A percentile compares a stretch with the other conserved stretches of the same genome.
phyloP scores from a whole-genome alignment of 306 rosid species.

The Gastrolobium villosum region DNA sequence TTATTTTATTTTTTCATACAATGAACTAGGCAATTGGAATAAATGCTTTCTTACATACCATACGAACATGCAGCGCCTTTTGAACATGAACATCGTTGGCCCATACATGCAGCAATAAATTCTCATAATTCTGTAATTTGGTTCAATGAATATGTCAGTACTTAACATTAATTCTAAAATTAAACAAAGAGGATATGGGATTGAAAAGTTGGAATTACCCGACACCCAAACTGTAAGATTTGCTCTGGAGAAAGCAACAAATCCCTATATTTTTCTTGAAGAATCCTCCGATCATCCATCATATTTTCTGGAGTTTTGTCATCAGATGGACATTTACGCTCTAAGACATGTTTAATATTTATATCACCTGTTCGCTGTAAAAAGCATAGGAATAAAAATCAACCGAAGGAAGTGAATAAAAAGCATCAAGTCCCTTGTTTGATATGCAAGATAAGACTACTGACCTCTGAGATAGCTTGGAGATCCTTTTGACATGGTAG shows the following conservation, averaged over 20 bases:
- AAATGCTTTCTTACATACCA: background rate
- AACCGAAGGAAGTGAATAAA: background rate
- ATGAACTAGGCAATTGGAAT: background rate
- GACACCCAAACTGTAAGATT: background rate
- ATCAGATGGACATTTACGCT: background rate
- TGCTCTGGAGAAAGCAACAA: background rate
- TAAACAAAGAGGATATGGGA: background rate
- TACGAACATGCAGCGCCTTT: slow-evolving; percentile 15
- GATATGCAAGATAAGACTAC: background rate
- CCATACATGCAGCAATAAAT: slow-evolving; percentile 10
- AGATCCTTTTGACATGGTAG: slow-evolving; percentile 45
- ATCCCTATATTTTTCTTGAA: background rate
- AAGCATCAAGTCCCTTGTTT: background rate
- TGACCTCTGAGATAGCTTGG: slow-evolving; percentile 45
- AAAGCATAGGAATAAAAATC: background rate
- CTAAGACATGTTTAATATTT: background rate
- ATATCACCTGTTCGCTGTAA: background rate
- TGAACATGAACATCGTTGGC: slow-evolving; percentile 23
- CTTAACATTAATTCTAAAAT: background rate
- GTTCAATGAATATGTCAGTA: background rate
- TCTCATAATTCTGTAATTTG: slow-evolving; percentile 9
- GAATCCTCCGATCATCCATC: background rate
- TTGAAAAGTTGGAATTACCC: slow-evolving; percentile 7
- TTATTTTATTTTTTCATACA: background rate
- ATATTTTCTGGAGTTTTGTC: background rate